phyloP scores from a whole-genome alignment of 495 filamentous ascomycete genomes.

The Sphaerosporella brunnea region DNA sequence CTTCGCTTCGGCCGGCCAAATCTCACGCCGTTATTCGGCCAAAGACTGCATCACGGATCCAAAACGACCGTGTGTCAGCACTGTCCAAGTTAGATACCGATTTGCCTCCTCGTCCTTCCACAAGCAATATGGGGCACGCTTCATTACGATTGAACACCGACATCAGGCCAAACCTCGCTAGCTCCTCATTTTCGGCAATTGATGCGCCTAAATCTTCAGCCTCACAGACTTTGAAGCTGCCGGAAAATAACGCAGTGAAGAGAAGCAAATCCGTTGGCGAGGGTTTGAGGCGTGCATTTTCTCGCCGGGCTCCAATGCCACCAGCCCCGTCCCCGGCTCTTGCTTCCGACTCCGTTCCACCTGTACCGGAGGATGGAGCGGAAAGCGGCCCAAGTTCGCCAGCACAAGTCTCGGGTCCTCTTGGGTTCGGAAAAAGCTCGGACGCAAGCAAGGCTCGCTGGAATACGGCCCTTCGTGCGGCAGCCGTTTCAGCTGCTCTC shows the following conservation, averaged over 20 bases:
- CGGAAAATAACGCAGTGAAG: too few species aligned
- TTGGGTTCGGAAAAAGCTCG: background rate
- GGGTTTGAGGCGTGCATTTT: constrained; percentile 20
- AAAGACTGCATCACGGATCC: background rate
- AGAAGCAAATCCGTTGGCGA: constrained; percentile 8
- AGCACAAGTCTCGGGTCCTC: constrained; percentile 6
- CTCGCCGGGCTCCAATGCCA: constrained; percentile 13
- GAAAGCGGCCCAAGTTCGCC: constrained; percentile 1
- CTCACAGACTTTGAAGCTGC: too few species aligned
- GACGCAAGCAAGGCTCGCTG: constrained; percentile 1
- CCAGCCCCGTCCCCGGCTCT: constrained; percentile 12
- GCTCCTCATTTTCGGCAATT: background rate
- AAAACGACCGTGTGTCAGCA: background rate
- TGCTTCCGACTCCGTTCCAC: constrained; percentile 9
- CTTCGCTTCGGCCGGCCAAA: background rate
- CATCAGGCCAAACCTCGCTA: background rate
- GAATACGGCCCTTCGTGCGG: constrained; percentile 4
- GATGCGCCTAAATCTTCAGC: too few species aligned
- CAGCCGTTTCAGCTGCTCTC: background rate
- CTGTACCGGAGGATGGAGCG: background rate
- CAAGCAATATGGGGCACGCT: background rate
- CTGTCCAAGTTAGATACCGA: background rate
- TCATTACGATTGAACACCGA: background rate
- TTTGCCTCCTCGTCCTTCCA: background rate
- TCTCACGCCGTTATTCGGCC: background rate